Evolutionary conservation across 305 asterid species (phyloP).

Genomic region (Fraxinus nigra): DNA sequence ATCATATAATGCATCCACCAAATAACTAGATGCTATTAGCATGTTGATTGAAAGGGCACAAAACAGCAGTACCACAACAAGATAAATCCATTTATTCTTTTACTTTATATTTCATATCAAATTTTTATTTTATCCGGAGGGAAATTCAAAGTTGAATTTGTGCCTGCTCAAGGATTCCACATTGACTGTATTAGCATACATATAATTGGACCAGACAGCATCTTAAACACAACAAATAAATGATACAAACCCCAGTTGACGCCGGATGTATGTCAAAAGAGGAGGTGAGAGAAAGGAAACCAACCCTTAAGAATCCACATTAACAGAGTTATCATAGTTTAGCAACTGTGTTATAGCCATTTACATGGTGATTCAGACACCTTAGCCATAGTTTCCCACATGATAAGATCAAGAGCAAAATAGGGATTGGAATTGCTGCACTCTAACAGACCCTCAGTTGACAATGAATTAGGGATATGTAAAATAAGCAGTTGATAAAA

Average conservation of each 20-base stretch:
- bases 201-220: not conserved
- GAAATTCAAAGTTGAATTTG: not conserved
- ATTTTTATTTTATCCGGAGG: not conserved
- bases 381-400: slow-evolving; percentile 8
- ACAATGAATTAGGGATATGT: slow-evolving; percentile 6
- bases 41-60: not conserved
- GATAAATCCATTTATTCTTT: not conserved
- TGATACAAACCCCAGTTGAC: not conserved
- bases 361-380: not conserved
- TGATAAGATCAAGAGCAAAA: slow-evolving; percentile 2
- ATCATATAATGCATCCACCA: not conserved
- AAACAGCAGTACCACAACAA: slow-evolving; percentile 8
- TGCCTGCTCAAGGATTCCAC: not conserved
- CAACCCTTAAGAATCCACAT: not conserved
- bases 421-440: not conserved
- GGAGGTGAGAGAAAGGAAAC: not conserved
- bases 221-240: not conserved
- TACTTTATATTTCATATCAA: not conserved
- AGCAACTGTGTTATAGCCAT: not conserved
- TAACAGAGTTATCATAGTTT: slow-evolving; percentile 5
- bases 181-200: not conserved
- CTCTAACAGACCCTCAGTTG: not conserved
- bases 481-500: slow-evolving; percentile 18
- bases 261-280: not conserved
- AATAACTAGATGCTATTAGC: not conserved